phyloP scores from a whole-genome alignment of 169 alveolate species.

The Plasmodium coatneyi region DNA sequence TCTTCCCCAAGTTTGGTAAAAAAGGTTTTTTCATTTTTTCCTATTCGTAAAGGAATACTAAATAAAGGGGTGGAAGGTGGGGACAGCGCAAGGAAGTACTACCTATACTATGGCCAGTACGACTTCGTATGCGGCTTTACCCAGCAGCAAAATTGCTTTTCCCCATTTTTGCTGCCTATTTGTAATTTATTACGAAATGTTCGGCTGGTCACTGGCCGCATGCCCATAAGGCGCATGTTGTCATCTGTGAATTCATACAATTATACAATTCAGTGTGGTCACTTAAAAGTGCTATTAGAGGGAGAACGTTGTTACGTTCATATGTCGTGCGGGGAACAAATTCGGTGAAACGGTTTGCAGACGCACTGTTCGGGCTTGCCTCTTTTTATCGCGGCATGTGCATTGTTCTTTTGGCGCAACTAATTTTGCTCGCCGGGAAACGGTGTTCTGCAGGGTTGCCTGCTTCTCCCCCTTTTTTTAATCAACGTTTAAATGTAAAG shows the following conservation, averaged over 20 bases:
- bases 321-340: background rate
- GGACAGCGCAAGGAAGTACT: background rate
- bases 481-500: background rate
- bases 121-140: background rate
- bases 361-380: background rate
- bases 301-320: no score
- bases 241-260: background rate
- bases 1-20: constrained; percentile 14
- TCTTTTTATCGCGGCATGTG: background rate
- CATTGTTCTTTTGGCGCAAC: background rate
- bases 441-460: background rate
- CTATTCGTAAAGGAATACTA: background rate
- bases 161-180: background rate
- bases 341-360: background rate
- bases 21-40: constrained; percentile 34
- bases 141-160: background rate
- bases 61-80: background rate
- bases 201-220: background rate
- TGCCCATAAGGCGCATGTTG: background rate
- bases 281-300: background rate
- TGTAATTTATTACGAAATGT: background rate
- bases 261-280: background rate
- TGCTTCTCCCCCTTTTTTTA: no score
- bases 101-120: background rate
- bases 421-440: background rate